A percentile compares a stretch with the other conserved stretches of the same genome.
Conservation (phyloP, 2,329 filamentous ascomycete genomes). For the Microdochium paspali region DNA sequence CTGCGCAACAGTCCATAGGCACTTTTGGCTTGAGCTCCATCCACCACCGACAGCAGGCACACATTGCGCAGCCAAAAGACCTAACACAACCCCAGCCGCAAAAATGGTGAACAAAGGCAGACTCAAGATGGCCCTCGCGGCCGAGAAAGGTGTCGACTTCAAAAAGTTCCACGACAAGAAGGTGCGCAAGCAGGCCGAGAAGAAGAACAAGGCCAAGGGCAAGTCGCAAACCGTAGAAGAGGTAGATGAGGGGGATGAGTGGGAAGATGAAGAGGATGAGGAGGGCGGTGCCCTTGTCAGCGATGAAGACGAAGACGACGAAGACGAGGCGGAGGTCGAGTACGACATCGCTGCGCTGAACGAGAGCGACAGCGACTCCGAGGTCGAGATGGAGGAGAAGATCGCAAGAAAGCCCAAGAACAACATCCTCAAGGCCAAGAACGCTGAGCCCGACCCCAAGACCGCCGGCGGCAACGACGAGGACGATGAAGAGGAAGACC, state of each 20-base stretch:
- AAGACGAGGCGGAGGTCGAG: constrained; percentile 24
- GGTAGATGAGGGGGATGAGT: constrained; percentile 13
- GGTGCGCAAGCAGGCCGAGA: constrained; percentile 8
- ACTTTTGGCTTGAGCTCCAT: not conserved
- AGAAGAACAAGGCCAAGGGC: constrained; percentile 16
- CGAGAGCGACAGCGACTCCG: constrained; percentile 54
- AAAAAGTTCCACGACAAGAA: constrained; percentile 15
- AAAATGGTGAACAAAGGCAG: constrained; percentile 22
- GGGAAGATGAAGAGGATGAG: constrained; percentile 8
- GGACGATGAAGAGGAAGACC: constrained; percentile 55
- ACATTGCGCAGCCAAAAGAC: not conserved
- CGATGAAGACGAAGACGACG: constrained; percentile 15
- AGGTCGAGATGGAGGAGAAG: constrained; percentile 69
- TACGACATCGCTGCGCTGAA: constrained; percentile 47
- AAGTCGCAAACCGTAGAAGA: constrained; percentile 5
- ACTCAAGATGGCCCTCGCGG: constrained; percentile 28
- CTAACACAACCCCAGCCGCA: not conserved
- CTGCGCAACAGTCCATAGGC: not conserved
- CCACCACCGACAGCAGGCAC: not conserved
- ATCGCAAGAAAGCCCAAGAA: constrained; percentile 42
- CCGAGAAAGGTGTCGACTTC: constrained; percentile 25
- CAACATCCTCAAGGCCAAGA: constrained; percentile 32
- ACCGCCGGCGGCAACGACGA: constrained; percentile 39
- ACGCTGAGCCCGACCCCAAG: constrained; percentile 21
- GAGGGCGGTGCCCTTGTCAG: constrained; percentile 10